Evolutionary conservation across 345 rosid genomes (phyloP).

Genomic region (Bruguiera parviflora): DNA sequence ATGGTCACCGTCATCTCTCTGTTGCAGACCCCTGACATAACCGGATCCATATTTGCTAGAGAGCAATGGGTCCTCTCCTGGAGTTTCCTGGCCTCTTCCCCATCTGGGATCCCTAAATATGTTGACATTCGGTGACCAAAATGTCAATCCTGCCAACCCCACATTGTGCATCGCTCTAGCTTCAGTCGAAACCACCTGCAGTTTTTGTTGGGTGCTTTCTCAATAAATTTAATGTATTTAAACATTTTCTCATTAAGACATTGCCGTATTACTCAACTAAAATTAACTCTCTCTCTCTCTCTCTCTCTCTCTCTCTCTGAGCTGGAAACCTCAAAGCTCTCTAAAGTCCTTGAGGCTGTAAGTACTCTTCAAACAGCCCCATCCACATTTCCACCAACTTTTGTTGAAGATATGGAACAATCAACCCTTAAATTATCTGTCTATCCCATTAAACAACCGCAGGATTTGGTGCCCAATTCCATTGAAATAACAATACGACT

Average conservation of each 20-base stretch:
- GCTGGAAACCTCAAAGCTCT: too few relatives aligned
- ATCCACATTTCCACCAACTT: not conserved
- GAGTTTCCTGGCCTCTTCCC: slow-evolving; percentile 97
- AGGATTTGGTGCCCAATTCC: not conserved
- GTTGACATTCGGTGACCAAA: slow-evolving; percentile 90
- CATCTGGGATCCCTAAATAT: slow-evolving; percentile 93
- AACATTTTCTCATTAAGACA: not conserved
- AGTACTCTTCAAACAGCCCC: not conserved
- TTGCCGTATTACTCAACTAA: too few relatives aligned
- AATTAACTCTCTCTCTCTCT: too few relatives aligned
- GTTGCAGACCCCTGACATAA: slow-evolving; percentile 76
- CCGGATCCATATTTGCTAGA: slow-evolving; percentile 64
- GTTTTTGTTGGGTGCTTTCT: not conserved
- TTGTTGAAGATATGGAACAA: not conserved
- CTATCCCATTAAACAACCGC: slow-evolving; percentile 6
- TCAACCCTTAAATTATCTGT: not conserved
- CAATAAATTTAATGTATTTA: not conserved
- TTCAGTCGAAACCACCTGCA: slow-evolving; percentile 86
- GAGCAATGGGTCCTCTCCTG: slow-evolving; percentile 91
- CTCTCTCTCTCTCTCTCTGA: too few relatives aligned
- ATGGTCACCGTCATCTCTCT: slow-evolving; percentile 43
- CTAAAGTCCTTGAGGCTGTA: too few relatives aligned
- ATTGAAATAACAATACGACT: not conserved
- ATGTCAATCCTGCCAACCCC: slow-evolving; percentile 84
- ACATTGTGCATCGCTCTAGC: slow-evolving; percentile 98